Evolutionary conservation across 805 yeast genomes (phyloP).

Genomic region (Candida multigemmis): DNA sequence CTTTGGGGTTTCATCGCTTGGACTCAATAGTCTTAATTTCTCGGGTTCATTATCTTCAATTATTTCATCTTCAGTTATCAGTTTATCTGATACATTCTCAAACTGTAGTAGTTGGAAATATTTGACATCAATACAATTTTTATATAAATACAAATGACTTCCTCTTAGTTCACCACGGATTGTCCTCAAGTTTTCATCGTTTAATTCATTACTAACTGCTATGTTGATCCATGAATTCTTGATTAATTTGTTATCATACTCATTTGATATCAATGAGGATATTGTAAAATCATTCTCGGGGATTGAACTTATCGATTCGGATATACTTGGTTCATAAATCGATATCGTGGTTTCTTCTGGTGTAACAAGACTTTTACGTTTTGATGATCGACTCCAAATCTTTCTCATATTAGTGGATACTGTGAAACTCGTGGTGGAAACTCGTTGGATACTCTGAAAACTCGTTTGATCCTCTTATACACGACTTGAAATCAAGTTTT

Average conservation of each 20-base stretch:
- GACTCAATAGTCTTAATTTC: no score
- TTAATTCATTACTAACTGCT: conserved; percentile 20
- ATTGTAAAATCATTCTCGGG: conserved; percentile 1
- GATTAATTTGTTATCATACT: conserved; percentile 19
- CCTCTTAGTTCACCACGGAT: conserved; percentile 66
- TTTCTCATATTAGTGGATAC: not conserved
- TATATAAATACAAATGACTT: conserved; percentile 52
- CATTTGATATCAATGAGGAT: conserved; percentile 11
- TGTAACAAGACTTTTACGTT: not conserved
- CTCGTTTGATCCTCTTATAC: conserved; percentile 3
- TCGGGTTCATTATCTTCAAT: no score
- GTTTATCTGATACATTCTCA: no score
- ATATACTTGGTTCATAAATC: not conserved
- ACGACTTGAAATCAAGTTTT: no score
- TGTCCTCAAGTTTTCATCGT: conserved; percentile 32
- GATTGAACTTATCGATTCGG: not conserved
- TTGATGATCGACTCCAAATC: not conserved
- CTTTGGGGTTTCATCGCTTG: no score
- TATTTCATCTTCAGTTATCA: no score
- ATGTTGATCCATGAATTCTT: conserved; percentile 32
- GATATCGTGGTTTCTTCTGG: no score
- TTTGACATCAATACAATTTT: conserved; percentile 37
- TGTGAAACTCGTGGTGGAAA: no score
- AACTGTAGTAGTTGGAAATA: no score
- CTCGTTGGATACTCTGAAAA: conserved; percentile 1